phyloP scores from a whole-genome alignment of 495 filamentous ascomycete genomes.

The Penicillium angulare region DNA sequence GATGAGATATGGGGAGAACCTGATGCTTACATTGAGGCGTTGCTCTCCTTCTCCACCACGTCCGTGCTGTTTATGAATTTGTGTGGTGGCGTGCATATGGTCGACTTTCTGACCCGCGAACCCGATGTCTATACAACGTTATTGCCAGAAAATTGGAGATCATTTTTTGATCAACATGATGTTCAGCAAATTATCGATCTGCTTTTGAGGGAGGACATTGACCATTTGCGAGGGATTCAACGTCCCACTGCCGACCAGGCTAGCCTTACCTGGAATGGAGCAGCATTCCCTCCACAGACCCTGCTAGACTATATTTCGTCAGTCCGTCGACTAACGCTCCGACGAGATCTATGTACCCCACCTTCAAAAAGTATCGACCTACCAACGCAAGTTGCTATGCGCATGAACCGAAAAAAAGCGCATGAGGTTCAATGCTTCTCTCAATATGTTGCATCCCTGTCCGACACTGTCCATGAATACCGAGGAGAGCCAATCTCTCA shows the following conservation, averaged over 20 bases:
- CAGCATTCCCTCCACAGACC: constrained; percentile 58
- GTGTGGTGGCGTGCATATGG: constrained; percentile 90
- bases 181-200: constrained; percentile 75
- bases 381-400: constrained; percentile 69
- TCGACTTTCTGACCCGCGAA: constrained; percentile 91
- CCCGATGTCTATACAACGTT: constrained; percentile 72
- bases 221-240: constrained; percentile 2
- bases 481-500: constrained; percentile 65
- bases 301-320: constrained; percentile 74
- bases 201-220: constrained; percentile 71
- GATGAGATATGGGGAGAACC: constrained; percentile 51
- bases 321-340: constrained; percentile 69
- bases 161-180: constrained; percentile 67
- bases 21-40: constrained; percentile 73
- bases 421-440: constrained; percentile 79
- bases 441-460: constrained; percentile 54
- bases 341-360: constrained; percentile 52
- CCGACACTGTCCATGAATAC: constrained; percentile 54
- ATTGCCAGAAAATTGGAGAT: constrained; percentile 75
- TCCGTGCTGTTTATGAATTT: constrained; percentile 77
- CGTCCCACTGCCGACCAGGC: not conserved
- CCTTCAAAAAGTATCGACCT: constrained; percentile 33
- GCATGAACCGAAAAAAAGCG: constrained; percentile 95
- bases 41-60: constrained; percentile 72
- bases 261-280: constrained; percentile 45